Base-by-base conservation (phyloP, 1,284 basidiomycete genomes). In the Melampsora abietis-canadensis region DNA sequence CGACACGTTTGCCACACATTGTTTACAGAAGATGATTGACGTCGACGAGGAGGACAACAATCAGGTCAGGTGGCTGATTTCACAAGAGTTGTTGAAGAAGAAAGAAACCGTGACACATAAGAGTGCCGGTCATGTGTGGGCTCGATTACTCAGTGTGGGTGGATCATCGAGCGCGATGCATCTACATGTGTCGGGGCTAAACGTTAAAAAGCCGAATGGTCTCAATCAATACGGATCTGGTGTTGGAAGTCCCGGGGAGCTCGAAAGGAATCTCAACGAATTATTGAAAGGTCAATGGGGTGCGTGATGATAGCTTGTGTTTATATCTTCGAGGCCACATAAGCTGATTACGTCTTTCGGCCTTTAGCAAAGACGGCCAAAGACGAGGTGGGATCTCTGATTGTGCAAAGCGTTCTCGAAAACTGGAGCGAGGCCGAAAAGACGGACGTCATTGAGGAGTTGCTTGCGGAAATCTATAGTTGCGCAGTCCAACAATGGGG, bases 71-170 rank as follows among this genome's bases (percentile, higher is more conserved):
- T 24, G 66, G 57, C 62, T 75, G 73, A 62, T 75, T 31, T 67
- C 73, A 24, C 59, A 68, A 44, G 73, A 75, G 27, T 64, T 75
- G 24, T 51, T 75, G 34, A 67, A 75, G 73, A 75, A 75, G 30
- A 75, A 68, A 57, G 73, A 75, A 40, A 75, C 66, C 46, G 73
- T 75, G 34, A 75, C 73, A n/a, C 73, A 75, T 51, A 75, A 75
- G 66, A 75, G 73, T 57, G 73, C 73, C 54, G 73, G 73, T 12
- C 73, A 75, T 64, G 73, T 75, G 6, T 75, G 73, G 73, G 73
- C 73, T 15, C 40, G 73, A 54, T 59, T 75, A 4, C 54, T 75
- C 2, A 75, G 73, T 57, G 61, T 68, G 57, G 73, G 73, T 17
- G 72, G 72, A 0, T 57, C 63, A 27, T 74, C 72, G 15, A 74